Evolutionary conservation across 257 asterid genomes (phyloP).

Genomic region (Eucommia ulmoides): DNA sequence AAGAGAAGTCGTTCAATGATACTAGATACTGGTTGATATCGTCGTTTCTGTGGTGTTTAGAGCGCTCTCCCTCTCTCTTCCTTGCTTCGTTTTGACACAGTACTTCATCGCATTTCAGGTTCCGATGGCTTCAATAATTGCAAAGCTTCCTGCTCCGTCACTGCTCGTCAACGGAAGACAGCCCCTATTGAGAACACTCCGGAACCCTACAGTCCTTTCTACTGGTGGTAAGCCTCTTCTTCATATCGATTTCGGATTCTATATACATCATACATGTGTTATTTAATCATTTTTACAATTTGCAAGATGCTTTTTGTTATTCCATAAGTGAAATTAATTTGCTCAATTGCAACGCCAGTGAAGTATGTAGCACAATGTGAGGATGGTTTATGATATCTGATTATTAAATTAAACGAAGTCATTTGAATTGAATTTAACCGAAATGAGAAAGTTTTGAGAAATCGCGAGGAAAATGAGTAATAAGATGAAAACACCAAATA

Average conservation of each 20-base stretch:
- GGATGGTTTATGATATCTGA: neutral
- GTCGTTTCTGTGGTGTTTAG: too few species aligned
- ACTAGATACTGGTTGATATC: too few species aligned
- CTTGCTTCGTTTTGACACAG: too few species aligned
- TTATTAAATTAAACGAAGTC: too few species aligned
- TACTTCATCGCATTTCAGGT: neutral
- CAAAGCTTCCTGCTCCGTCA: constrained; percentile 43
- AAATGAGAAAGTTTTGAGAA: too few species aligned
- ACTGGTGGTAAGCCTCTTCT: constrained; percentile 23
- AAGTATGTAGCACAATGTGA: neutral
- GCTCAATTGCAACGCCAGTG: neutral
- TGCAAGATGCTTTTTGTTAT: neutral
- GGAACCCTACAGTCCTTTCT: constrained; percentile 21
- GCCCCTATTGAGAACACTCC: constrained; percentile 25
- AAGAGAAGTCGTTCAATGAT: too few species aligned
- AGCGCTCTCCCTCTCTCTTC: too few species aligned
- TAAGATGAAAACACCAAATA: too few species aligned
- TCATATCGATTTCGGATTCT: neutral
- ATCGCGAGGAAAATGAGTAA: too few species aligned
- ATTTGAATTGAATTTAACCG: too few species aligned
- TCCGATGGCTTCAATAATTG: constrained; percentile 54
- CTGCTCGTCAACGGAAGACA: constrained; percentile 27
- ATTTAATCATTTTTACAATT: neutral
- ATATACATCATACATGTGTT: neutral
- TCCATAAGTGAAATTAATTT: neutral